A percentile compares a stretch with the other conserved stretches of the same genome.
Conservation (phyloP, 805 yeast genomes). For the Lipomyces orientalis region DNA sequence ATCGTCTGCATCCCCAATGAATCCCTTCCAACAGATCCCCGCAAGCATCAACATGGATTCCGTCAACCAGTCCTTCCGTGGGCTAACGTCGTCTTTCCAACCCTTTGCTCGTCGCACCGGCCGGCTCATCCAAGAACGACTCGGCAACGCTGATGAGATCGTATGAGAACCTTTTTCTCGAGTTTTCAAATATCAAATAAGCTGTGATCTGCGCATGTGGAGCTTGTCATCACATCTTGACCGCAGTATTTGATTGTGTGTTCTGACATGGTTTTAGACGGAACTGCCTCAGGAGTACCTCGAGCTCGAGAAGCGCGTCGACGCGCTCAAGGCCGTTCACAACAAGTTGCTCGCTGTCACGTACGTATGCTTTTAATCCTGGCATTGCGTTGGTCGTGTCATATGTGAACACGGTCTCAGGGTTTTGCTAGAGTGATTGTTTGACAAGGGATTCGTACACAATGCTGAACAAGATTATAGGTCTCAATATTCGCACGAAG, state of each 20-base stretch:
- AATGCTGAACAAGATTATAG: conserved; percentile 43
- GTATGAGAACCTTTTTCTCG: conserved; percentile 32
- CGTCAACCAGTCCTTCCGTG: conserved; percentile 49
- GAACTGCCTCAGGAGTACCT: conserved; percentile 84
- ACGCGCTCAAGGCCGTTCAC: conserved; percentile 72
- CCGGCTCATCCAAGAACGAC: conserved; percentile 75
- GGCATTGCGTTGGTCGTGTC: neutral
- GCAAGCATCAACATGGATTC: conserved; percentile 38
- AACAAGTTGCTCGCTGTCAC: conserved; percentile 60
- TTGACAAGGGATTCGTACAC: conserved; percentile 45
- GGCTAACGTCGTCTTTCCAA: conserved; percentile 55
- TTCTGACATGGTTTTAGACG: conserved; percentile 47
- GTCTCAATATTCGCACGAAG: conserved; percentile 69
- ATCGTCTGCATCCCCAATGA: conserved; percentile 18
- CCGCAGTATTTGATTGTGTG: neutral
- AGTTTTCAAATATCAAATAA: neutral
- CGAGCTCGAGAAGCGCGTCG: conserved; percentile 74
- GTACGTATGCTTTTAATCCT: conserved; percentile 46
- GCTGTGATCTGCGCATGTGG: neutral
- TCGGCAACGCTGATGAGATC: conserved; percentile 81
- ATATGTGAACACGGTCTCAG: neutral
- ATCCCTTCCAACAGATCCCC: conserved; percentile 25
- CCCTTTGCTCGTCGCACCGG: conserved; percentile 83
- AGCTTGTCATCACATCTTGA: no score
- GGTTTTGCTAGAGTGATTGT: neutral